Evolutionary conservation across 345 rosid species (phyloP).

Genomic region (Pseudoturritis turrita): DNA sequence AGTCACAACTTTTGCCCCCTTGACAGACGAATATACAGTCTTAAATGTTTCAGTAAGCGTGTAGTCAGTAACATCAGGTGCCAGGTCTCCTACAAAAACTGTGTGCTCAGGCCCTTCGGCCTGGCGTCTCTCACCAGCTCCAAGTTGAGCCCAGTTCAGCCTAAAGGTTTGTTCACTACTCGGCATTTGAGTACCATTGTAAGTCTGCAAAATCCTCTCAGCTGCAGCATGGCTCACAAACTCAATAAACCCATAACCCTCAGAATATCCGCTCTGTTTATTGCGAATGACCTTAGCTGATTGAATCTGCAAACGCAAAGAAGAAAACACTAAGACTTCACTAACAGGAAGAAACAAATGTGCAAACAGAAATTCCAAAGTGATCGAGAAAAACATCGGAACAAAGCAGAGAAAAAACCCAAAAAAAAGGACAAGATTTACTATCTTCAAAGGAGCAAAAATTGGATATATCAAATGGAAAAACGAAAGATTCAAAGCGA

Average conservation of each 20-base stretch:
- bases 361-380: not conserved
- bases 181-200: conserved; percentile 81
- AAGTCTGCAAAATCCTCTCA: conserved; percentile 72
- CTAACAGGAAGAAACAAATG: not conserved
- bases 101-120: conserved; percentile 84
- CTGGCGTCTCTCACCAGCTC: conserved; percentile 84
- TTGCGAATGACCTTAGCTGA: conserved; percentile 89
- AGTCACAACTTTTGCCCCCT: conserved; percentile 89
- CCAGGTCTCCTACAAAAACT: conserved; percentile 87
- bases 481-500: not conserved
- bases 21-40: conserved; percentile 55
- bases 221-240: conserved; percentile 63
- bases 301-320: conserved; percentile 36
- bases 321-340: not conserved
- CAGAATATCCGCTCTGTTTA: conserved; percentile 61
- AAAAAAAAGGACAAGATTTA: not conserved
- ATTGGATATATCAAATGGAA: not conserved
- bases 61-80: conserved; percentile 85
- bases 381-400: too few relatives aligned
- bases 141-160: conserved; percentile 87
- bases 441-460: not conserved
- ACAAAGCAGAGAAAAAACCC: not conserved
- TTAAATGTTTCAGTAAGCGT: conserved; percentile 73
- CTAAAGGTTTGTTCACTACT: conserved; percentile 68
- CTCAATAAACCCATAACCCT: conserved; percentile 94